Conservation (phyloP, 2,329 filamentous ascomycete species). For the Dactylellina haptotyla region DNA sequence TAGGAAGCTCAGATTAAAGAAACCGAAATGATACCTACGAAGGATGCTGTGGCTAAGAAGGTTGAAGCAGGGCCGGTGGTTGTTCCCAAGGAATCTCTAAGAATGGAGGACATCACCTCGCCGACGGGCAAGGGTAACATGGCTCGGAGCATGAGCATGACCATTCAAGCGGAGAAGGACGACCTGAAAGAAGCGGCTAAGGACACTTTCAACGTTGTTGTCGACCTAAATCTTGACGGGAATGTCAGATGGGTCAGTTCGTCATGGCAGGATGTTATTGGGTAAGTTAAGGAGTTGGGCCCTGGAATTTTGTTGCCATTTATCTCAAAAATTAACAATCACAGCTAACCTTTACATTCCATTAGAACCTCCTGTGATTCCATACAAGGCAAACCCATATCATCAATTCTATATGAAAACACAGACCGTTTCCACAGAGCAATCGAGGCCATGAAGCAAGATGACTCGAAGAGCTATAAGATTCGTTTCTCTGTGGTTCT, state of each 20-base stretch:
- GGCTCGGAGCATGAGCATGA: constrained; percentile 77
- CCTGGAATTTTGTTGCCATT: constrained; percentile 46
- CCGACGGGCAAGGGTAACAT: constrained; percentile 25
- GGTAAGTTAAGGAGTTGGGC: constrained; percentile 55
- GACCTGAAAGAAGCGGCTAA: constrained; percentile 95
- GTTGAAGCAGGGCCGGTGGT: constrained; percentile 29
- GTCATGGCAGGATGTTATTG: constrained; percentile 93
- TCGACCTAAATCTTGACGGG: constrained; percentile 90
- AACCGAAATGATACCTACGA: constrained; percentile 43
- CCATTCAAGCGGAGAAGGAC: constrained; percentile 91
- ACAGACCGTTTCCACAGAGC: constrained; percentile 82
- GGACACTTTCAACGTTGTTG: constrained; percentile 93
- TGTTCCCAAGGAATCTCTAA: constrained; percentile 36
- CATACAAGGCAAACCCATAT: constrained; percentile 79
- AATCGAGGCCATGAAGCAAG: constrained; percentile 86
- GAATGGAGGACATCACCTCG: constrained; percentile 31
- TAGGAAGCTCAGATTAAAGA: constrained; percentile 31
- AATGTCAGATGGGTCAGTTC: constrained; percentile 95
- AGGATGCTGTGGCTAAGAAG: constrained; percentile 40
- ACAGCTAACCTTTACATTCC: constrained; percentile 52
- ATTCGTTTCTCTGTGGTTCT: constrained; percentile 80
- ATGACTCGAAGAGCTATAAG: constrained; percentile 91
- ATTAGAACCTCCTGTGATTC: constrained; percentile 75
- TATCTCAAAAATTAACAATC: not conserved
- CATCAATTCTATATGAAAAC: constrained; percentile 83